phyloP scores from a whole-genome alignment of 768 basidiomycete species.

The Termitomyces sp. region DNA sequence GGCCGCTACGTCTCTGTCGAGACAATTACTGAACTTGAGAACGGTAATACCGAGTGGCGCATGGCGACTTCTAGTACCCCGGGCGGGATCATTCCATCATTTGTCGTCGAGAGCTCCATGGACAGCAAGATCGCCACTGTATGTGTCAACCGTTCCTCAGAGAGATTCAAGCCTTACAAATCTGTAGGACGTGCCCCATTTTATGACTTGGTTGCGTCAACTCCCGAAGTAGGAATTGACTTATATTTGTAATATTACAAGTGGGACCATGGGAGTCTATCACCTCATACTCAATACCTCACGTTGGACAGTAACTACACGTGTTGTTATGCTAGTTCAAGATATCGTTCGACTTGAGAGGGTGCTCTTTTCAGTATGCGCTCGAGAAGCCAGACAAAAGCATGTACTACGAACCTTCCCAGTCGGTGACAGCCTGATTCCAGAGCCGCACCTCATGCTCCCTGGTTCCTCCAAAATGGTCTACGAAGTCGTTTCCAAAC shows the following conservation, averaged over 20 bases:
- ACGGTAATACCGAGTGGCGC: constrained; percentile 67
- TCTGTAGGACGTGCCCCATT: constrained; percentile 64
- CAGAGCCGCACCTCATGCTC: constrained; percentile 84
- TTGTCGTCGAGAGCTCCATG: constrained; percentile 56
- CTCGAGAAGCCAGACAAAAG: constrained; percentile 7
- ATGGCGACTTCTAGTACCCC: constrained; percentile 76
- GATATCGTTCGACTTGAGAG: constrained; percentile 67
- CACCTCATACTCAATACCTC: background rate
- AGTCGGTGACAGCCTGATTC: constrained; percentile 88
- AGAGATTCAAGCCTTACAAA: background rate
- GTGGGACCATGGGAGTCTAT: background rate
- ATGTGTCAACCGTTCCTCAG: constrained; percentile 8
- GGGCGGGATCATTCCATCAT: constrained; percentile 63
- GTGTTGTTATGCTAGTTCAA: constrained; percentile 65
- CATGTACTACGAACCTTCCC: constrained; percentile 70
- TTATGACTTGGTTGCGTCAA: constrained; percentile 58
- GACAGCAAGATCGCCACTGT: constrained; percentile 60
- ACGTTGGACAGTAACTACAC: background rate
- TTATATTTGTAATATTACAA: background rate
- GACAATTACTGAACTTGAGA: constrained; percentile 51
- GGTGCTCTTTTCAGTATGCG: constrained; percentile 3
- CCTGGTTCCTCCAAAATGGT: constrained; percentile 94
- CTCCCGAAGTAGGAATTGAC: constrained; percentile 13
- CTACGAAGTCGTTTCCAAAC: constrained; percentile 86
- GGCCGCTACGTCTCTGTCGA: constrained; percentile 72